phyloP scores from a whole-genome alignment of 192 early-diverging fungal genomes.

The Backusella circina region DNA sequence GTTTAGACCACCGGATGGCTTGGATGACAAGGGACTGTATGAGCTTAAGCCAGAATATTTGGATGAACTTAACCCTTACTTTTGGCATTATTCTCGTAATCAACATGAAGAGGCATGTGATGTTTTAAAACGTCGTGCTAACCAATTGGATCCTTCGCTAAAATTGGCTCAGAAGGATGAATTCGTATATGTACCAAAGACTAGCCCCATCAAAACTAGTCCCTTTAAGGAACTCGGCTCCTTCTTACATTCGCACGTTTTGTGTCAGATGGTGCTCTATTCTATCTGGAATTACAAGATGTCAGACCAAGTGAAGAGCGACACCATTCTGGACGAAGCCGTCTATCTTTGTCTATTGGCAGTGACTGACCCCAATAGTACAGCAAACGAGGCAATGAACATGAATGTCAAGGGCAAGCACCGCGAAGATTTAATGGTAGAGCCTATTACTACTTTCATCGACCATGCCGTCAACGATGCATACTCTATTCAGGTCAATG shows the following conservation, averaged over 20 bases:
- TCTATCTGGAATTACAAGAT: conserved; percentile 68
- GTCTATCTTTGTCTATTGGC: conserved; percentile 79
- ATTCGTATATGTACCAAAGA: conserved; percentile 45
- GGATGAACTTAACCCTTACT: conserved; percentile 90
- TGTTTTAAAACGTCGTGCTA: conserved; percentile 49
- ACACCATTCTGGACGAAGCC: conserved; percentile 76
- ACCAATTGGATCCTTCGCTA: neutral
- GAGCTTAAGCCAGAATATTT: conserved; percentile 85
- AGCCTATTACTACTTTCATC: conserved; percentile 31
- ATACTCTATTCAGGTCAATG: conserved; percentile 14
- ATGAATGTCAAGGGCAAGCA: conserved; percentile 32
- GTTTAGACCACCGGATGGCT: conserved; percentile 76
- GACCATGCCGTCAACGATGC: conserved; percentile 44
- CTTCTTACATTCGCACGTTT: conserved; percentile 66
- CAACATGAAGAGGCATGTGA: conserved; percentile 88
- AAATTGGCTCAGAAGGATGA: conserved; percentile 33
- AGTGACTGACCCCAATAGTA: conserved; percentile 54
- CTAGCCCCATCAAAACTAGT: conserved; percentile 50
- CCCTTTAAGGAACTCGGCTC: conserved; percentile 69
- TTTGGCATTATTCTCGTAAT: conserved; percentile 88
- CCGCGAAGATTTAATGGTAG: neutral
- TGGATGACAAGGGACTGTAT: conserved; percentile 85
- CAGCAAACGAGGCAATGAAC: conserved; percentile 14
- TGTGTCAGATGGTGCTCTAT: conserved; percentile 78
- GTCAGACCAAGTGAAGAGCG: conserved; percentile 29